A percentile compares a stretch with the other conserved stretches of the same genome.
phyloP scores from a whole-genome alignment of 768 basidiomycete species.

The Kwoniella dendrophila region DNA sequence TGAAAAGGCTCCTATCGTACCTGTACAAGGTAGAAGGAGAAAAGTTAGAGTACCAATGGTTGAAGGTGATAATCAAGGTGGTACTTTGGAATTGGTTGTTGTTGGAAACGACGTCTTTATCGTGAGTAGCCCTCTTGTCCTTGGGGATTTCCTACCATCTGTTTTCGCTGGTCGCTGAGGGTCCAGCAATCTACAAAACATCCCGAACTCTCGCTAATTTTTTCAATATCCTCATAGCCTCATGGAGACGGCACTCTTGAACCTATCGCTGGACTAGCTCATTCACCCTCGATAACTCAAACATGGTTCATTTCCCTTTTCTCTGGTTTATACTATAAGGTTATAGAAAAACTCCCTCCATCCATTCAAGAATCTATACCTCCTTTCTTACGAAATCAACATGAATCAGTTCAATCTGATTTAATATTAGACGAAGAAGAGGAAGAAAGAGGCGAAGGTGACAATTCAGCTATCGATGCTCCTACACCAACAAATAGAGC shows the following conservation, averaged over 20 bases:
- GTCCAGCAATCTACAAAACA: too few relatives aligned
- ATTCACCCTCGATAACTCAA: constrained; percentile 27
- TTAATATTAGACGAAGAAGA: constrained; percentile 7
- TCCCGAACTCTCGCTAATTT: not conserved
- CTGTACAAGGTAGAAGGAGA: constrained; percentile 30
- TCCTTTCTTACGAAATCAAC: constrained; percentile 17
- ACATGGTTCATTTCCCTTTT: constrained; percentile 44
- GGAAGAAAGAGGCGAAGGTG: constrained; percentile 9
- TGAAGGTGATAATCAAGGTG: constrained; percentile 41
- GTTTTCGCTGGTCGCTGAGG: not conserved
- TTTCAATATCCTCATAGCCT: constrained; percentile 26
- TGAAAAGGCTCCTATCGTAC: constrained; percentile 9
- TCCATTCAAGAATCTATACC: constrained; percentile 38
- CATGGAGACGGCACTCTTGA: constrained; percentile 39
- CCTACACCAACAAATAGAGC: constrained; percentile 24
- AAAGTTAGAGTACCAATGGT: constrained; percentile 55
- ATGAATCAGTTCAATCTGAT: not conserved
- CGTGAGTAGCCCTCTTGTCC: constrained; percentile 36
- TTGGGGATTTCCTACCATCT: not conserved
- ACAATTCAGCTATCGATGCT: constrained; percentile 20
- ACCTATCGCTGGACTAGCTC: constrained; percentile 36
- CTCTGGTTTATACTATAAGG: constrained; percentile 5
- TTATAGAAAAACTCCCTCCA: constrained; percentile 28
- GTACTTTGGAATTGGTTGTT: constrained; percentile 50
- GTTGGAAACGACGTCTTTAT: constrained; percentile 51